Evolutionary conservation across 139 green algal species (phyloP), one percentile per base, ranked within the genome.

Genomic region (Prasinococcaceae sp.): DNA sequence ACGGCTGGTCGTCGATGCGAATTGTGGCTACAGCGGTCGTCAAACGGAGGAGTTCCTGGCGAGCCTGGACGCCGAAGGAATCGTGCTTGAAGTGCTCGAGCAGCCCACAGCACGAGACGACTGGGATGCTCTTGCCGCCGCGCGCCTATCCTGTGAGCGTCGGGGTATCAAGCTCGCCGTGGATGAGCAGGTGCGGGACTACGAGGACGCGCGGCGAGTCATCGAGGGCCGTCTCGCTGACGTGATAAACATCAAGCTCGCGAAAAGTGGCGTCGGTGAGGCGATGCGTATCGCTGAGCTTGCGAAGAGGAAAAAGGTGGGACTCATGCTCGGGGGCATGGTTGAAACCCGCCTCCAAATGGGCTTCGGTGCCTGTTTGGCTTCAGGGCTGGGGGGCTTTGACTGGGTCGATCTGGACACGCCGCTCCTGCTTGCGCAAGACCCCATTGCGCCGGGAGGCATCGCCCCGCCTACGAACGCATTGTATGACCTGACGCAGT

Each of bases 271-370:
- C 16, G 29, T 63, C 8, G 10, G 10, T 6, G 52, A 43, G n/a
- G 52, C 52, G 22, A 43, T 60, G 9, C 9, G 61, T 8, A 63
- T 61, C 6, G 44, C n/a, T 6, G 40, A 40, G 9, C 26, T 60
- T 12, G 52, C 42, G 9, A 40, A 44, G 29, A 6, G 26, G 19
- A 9, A 12, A 10, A 27, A 43, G 6, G 5, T 60, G 44, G 40
- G 5, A 5, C 50, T 65, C 22, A 65, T 65, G 56, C 42, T 65
- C 4, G 56, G 56, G 4, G 56, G 56, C 28, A 65, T 65, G 56
- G 50, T 65, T 22, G 56, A 65, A 26, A 65, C 56, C 2, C 50
- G 56, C 30, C n/a, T 65, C 12, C 50, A n/a, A n/a, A 65, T 65
- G 56, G 56, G 56, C 10, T 65, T 58, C 19, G 47, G 50, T 20